Percentiles rank a stretch among this genome's conserved stretches.
phyloP scores from a whole-genome alignment of 1,284 basidiomycete species.

The Microbotryum lychnidis-dioicae region DNA sequence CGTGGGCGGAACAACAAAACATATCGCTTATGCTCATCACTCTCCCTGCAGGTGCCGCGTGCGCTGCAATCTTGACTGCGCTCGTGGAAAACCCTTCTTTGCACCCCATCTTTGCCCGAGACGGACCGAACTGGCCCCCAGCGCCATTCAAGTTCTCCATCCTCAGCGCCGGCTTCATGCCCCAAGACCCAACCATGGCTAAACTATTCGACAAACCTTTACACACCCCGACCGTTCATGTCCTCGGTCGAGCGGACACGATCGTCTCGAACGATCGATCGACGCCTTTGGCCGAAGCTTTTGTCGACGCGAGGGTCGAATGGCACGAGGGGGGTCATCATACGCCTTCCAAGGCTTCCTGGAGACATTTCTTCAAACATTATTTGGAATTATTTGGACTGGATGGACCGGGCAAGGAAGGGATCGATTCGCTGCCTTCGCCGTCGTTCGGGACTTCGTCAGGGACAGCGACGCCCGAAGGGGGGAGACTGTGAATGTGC shows the following conservation, averaged over 20 bases:
- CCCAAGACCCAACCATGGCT: conserved; percentile 48
- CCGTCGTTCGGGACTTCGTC: conserved; percentile 3
- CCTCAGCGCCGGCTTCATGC: conserved; percentile 58
- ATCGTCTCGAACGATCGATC: conserved; percentile 67
- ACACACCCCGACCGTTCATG: conserved; percentile 62
- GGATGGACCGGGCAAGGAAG: conserved; percentile 5
- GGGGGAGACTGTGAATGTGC: not conserved
- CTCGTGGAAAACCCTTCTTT: conserved; percentile 24
- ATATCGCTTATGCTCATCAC: not conserved
- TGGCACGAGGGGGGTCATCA: conserved; percentile 76
- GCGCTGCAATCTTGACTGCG: conserved; percentile 21
- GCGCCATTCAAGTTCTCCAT: conserved; percentile 43
- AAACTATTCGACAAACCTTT: conserved; percentile 42
- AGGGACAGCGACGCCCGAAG: too few species aligned
- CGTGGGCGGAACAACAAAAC: not conserved
- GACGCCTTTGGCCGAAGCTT: conserved; percentile 53
- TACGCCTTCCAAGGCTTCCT: conserved; percentile 61
- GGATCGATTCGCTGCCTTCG: conserved; percentile 4
- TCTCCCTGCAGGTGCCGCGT: conserved; percentile 13
- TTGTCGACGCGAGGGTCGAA: conserved; percentile 54
- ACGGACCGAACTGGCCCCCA: conserved; percentile 41
- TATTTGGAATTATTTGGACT: conserved; percentile 19
- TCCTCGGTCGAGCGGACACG: conserved; percentile 70
- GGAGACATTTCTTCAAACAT: conserved; percentile 57
- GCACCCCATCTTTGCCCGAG: conserved; percentile 64